A percentile compares a stretch with the other conserved stretches of the same genome.
Evolutionary conservation across 805 yeast species (phyloP).

Genomic region (Zygotorulaspora chibaensis): DNA sequence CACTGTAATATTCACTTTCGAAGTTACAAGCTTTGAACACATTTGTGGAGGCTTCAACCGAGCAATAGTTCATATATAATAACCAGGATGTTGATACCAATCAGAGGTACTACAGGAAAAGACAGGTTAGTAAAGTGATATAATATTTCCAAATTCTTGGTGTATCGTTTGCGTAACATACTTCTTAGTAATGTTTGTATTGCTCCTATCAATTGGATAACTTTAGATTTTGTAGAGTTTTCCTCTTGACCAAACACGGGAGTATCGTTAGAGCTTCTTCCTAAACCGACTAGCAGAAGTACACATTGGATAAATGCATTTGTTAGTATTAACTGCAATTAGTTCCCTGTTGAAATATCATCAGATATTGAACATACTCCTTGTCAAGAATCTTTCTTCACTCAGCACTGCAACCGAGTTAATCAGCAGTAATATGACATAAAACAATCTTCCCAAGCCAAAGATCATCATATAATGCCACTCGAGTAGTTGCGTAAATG

Average conservation of each 20-base stretch:
- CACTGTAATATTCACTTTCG: not conserved
- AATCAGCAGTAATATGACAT: conserved; percentile 51
- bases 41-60: conserved; percentile 41
- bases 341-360: not conserved
- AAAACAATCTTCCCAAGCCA: conserved; percentile 57
- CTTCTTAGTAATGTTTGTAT: conserved; percentile 69
- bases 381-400: conserved; percentile 71
- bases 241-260: conserved; percentile 46
- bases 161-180: conserved; percentile 24
- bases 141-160: not conserved
- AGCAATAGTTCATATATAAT: conserved; percentile 65
- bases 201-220: conserved; percentile 65
- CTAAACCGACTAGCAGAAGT: conserved; percentile 42
- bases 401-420: conserved; percentile 75
- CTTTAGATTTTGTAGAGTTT: conserved; percentile 50
- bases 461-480: conserved; percentile 39
- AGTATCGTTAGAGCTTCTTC: conserved; percentile 36
- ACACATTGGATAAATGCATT: not conserved
- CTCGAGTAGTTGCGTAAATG: not conserved
- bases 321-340: not conserved
- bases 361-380: conserved; percentile 37
- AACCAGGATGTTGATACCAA: conserved; percentile 59
- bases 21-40: no score
- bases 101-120: conserved; percentile 51
- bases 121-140: conserved; percentile 1